Base-by-base conservation (phyloP, 1,139 yeast species). In the Pichia inconspicua region DNA sequence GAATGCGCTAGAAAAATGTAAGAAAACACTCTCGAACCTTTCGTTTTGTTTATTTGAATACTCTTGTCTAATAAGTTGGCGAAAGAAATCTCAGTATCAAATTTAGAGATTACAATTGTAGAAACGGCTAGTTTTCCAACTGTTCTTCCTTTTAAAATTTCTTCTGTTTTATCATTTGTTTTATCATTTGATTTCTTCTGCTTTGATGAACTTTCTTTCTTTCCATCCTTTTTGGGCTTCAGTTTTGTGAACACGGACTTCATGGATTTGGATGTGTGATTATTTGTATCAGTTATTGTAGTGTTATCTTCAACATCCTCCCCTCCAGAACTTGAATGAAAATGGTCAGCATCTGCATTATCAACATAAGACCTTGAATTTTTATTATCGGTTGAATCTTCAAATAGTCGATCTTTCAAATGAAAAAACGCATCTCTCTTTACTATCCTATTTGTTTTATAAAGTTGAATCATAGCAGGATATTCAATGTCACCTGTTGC, bases 31-130 rank as follows among this genome's bases (percentile, higher is more conserved):
- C 63, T 61, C 2, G 51, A 53, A 22, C 52, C 53, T 4, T 54
- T 51, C 2, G 42, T 49, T 42, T 57, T 71, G 12, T 76, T 75
- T 47, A 69, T 64, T 7, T 84, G 62, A 17, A 88, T 68, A 0
- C 92, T 74, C 58, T 85, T 82, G 59, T 89, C 96, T 42, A 82
- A 65, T 1, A 75, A 64, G 42, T 84, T 85, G 58, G 82, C 85
- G 42, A 86, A 70, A 27, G 68, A 72, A 4, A 82, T 78, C 2
- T 60, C 58, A 12, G 72, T 62, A 25, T 58, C 57, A 12, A 47
- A 45, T 14, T 45, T 48, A 2, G 61, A 54, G 6, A 62, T 37
- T 4, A 54, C 50, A 7, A 62, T 42, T 37, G 59, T 15, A 11
- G 19, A 17, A 34, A 11, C 14, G 2, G 37, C 11, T 8, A 22